These are phyloP conservation scores for Pythium rishiriense DNA, from an alignment of 352 stramenopile genomes.

Conservation along the genomic window DNA sequence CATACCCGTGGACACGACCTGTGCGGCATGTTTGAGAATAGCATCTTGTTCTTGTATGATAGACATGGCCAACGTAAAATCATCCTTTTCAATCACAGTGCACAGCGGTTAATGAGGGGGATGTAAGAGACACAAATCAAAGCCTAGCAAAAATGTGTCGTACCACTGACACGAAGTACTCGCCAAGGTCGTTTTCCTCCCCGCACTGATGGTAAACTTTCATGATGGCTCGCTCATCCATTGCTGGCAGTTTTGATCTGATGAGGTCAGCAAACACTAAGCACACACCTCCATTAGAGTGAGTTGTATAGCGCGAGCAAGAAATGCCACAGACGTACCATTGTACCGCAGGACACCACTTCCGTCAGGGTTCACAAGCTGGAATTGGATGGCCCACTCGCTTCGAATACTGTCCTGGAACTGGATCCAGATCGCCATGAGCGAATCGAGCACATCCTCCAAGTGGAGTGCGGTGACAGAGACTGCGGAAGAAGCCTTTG, in stretches of 20 bases:
- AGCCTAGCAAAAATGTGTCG: constrained; percentile 14
- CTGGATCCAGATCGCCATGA: constrained; percentile 77
- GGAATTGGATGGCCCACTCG: constrained; percentile 65
- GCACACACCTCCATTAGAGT: not conserved
- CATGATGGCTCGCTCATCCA: constrained; percentile 55
- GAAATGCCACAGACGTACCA: constrained; percentile 29
- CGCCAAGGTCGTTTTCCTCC: constrained; percentile 83
- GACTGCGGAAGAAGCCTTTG: constrained; percentile 17
- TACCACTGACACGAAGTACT: constrained; percentile 65
- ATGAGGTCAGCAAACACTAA: constrained; percentile 62
- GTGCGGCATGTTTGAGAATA: constrained; percentile 34
- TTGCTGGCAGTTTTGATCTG: constrained; percentile 43
- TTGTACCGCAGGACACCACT: constrained; percentile 62
- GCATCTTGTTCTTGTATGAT: constrained; percentile 57
- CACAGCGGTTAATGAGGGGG: constrained; percentile 1
- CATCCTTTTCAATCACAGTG: constrained; percentile 38
- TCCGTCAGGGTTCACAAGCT: constrained; percentile 57
- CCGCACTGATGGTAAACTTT: constrained; percentile 75
- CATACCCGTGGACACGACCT: not conserved
- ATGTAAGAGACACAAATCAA: constrained; percentile 10
- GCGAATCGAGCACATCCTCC: constrained; percentile 64
- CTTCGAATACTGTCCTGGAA: constrained; percentile 60
- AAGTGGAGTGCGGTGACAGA: constrained; percentile 44
- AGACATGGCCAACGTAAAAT: constrained; percentile 65
- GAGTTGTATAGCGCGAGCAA: not conserved